Evolutionary conservation across 768 basidiomycete genomes (phyloP), one percentile per base, ranked within the genome.

Genomic region (Termitomyces sp.): DNA sequence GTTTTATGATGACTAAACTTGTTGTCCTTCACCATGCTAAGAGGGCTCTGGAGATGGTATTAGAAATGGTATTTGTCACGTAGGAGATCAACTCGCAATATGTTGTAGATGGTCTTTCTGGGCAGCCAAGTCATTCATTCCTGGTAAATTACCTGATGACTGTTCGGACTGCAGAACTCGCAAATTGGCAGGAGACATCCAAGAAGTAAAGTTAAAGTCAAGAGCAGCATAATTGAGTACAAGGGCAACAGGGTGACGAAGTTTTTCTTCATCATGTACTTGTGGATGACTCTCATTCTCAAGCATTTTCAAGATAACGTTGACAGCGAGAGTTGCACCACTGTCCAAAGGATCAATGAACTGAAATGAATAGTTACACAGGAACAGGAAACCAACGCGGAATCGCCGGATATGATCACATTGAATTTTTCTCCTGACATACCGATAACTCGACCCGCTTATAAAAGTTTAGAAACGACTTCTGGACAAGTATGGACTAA

Each of bases 121-220:
- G 60, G 85, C 81, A 9, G 83, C 87, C 40, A 88, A 66, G 58
- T 85, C 86, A 46, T 75, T 79, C 60, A 95, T 72, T 0, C 87
- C 87, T 28, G 88, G 82, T 14, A 98, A 76, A 69, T 91, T 83
- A 0, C 88, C 84, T 14, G 89, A 86, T 1, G 93, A 94, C 67
- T 93, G 91, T 69, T 98, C 95, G 3, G 88, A 83, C 54, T 89
- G 83, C 14, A 98, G 77, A 30, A 96, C 88, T 5, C 84, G 86
- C 56, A 98, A 77, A 69, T 98, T 86, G 20, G 81, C 81, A 9
- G 86, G 85, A 0, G 90, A 82, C 92, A 94, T 94, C 96, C 96
- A 98, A 22, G 94, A 96, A 0, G 93, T 94, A 66, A 96, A 98
- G 70, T 98, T 98, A 76, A 99, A 98, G 70, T 98, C 95, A 46